Base-by-base conservation (phyloP, 345 rosid genomes). In the Boechera retrofracta region DNA sequence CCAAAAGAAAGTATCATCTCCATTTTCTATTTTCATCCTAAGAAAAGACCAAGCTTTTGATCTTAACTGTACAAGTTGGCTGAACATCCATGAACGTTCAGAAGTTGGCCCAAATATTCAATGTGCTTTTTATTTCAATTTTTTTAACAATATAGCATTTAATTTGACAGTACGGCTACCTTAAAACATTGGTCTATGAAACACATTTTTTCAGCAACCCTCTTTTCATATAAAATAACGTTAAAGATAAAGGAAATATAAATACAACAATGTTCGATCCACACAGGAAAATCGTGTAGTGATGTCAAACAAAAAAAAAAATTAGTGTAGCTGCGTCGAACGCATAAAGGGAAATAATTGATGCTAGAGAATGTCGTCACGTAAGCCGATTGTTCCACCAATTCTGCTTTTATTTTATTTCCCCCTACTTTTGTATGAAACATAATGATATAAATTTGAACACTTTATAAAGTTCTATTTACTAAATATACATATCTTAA, bases 311-410 rank as follows among this genome's bases (percentile, higher is more conserved):
- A 21, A 21, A 21, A 21, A 48, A 15, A 32, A 7, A 36, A 3
- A 10, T 1, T 33, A 54, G 52, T 5, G 42, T 62, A 16, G 42
- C 12, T 62, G 69, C 62, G 28, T 10, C 69, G 24, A 21, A 21
- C 24, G 24, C 24, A 21, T 21, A 21, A 21, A 21, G 42, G 47
- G 5, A 12, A 47, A 77, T 77, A 64, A 71, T 77, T 63, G 80
- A 77, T 77, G 80, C 64, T 71, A 64, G 80, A 77, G 72, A 71
- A 29, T 42, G 60, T 64, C 24, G 31, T 45, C 71, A 77, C 71
- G 80, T 61, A 77, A 44, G 70, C 75, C 49, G 51, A 62, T 69
- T 44, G 65, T 77, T 77, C 71, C 71, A 77, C 71, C 56, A 35
- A 44, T 18, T 11, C 39, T 66, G 67, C 32, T 36, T 0, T 28